Evolutionary conservation across 352 stramenopile species (phyloP).

Genomic region (Pythium aphanidermatum): DNA sequence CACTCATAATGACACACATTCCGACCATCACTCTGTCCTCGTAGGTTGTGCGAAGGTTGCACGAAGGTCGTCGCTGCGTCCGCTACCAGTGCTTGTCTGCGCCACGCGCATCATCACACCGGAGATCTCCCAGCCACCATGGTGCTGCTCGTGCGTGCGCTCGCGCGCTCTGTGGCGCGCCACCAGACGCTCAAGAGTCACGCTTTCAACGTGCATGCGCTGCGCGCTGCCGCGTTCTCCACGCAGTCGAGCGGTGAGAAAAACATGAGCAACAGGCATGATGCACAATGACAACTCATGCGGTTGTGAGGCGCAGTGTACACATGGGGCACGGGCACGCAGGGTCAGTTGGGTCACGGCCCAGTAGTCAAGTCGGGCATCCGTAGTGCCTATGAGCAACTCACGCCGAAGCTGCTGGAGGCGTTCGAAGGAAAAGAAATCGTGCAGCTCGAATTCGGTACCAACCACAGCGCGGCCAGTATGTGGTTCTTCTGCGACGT

Average conservation of each 20-base stretch:
- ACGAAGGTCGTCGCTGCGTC: slow-evolving; percentile 6
- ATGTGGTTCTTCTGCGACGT: slow-evolving; percentile 15
- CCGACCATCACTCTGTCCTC: neutral
- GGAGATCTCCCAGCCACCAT: slow-evolving; percentile 21
- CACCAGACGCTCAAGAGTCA: slow-evolving; percentile 10
- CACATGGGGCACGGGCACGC: slow-evolving; percentile 80
- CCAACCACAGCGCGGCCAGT: slow-evolving; percentile 77
- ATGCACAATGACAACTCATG: too few relatives aligned
- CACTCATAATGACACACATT: neutral
- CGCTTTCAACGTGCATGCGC: slow-evolving; percentile 10
- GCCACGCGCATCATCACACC: neutral
- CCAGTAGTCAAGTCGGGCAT: slow-evolving; percentile 81
- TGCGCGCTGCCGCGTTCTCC: slow-evolving; percentile 29
- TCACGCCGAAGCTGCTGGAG: slow-evolving; percentile 64
- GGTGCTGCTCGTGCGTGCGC: slow-evolving; percentile 45
- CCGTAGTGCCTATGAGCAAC: slow-evolving; percentile 79
- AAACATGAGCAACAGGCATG: too few relatives aligned
- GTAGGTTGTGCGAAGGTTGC: slow-evolving; percentile 26
- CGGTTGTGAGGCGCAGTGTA: slow-evolving; percentile 36
- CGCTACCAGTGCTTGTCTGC: slow-evolving; percentile 12
- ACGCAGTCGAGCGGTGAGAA: slow-evolving; percentile 61
- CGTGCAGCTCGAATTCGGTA: slow-evolving; percentile 65
- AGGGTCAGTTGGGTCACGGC: slow-evolving; percentile 80
- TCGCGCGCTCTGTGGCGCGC: slow-evolving; percentile 20
- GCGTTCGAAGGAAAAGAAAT: slow-evolving; percentile 59